Evolutionary conservation across 257 asterid genomes (phyloP).

Genomic region (Agastache rugosa): DNA sequence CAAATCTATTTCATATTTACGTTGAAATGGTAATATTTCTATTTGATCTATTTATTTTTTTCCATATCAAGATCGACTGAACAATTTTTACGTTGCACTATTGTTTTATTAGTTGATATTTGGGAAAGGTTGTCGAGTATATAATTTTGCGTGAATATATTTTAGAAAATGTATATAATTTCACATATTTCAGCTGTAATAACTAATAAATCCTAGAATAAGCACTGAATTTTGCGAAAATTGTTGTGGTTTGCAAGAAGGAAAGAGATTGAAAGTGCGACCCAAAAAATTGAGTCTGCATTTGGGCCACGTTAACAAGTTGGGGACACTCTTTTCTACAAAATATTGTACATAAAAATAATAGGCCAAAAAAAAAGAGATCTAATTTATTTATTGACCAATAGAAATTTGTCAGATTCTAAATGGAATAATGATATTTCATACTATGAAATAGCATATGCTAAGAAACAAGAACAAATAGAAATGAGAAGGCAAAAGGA

Average conservation of each 20-base stretch:
- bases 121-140: background rate
- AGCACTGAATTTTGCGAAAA: background rate
- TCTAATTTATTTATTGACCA: background rate
- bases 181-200: background rate
- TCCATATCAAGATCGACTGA: background rate
- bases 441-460: no score
- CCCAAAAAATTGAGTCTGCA: constrained; percentile 37
- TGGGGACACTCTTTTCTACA: constrained; percentile 30
- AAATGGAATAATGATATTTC: no score
- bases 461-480: background rate
- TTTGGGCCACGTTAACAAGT: constrained; percentile 44
- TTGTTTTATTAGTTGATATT: background rate
- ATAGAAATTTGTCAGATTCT: no score
- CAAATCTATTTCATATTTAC: no score
- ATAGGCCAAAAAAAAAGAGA: background rate
- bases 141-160: background rate
- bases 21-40: no score
- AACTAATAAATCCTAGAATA: background rate
- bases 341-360: background rate
- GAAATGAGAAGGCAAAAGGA: background rate
- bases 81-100: no score
- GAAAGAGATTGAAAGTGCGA: constrained; percentile 18
- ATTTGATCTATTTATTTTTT: no score
- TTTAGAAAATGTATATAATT: background rate
- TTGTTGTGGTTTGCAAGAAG: constrained; percentile 16